These are phyloP conservation scores for Poa annua DNA, from an alignment of 176 grass and related monocot genomes.

Conservation along the genomic window DNA sequence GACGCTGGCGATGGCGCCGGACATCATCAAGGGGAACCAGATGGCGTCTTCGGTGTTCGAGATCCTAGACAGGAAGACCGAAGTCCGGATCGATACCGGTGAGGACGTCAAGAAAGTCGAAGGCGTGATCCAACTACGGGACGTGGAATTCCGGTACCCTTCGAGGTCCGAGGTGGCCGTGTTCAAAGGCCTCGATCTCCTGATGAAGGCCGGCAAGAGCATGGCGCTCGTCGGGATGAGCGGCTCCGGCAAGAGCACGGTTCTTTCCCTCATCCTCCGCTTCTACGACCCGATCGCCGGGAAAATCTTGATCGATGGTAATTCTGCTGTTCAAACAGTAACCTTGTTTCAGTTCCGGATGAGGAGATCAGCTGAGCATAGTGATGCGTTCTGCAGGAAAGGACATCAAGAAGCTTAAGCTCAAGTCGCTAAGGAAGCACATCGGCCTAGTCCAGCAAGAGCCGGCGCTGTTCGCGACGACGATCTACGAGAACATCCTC, in stretches of 20 bases:
- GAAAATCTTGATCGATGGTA: constrained; percentile 90
- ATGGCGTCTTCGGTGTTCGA: constrained; percentile 94
- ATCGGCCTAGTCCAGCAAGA: constrained; percentile 94
- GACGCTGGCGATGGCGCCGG: constrained; percentile 79
- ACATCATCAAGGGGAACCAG: constrained; percentile 97
- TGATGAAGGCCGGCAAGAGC: constrained; percentile 90
- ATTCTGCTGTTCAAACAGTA: neutral
- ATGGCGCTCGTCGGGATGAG: constrained; percentile 97
- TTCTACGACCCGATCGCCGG: constrained; percentile 85
- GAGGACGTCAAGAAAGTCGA: constrained; percentile 74
- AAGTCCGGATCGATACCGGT: constrained; percentile 63
- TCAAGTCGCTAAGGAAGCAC: constrained; percentile 81
- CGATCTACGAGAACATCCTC: constrained; percentile 90
- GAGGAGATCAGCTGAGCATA: neutral
- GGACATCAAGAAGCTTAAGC: constrained; percentile 83
- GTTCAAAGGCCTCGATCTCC: constrained; percentile 81
- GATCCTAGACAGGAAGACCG: constrained; percentile 83
- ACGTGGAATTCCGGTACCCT: constrained; percentile 84
- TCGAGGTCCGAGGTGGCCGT: constrained; percentile 73
- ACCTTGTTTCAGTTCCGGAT: neutral
- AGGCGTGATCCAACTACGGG: constrained; percentile 70
- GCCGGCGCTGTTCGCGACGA: constrained; percentile 89
- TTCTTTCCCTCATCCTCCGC: constrained; percentile 76
- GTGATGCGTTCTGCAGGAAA: constrained; percentile 57
- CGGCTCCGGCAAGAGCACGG: constrained; percentile 94